Conservation (phyloP, 768 basidiomycete species). For the Lyophyllum decastes region DNA sequence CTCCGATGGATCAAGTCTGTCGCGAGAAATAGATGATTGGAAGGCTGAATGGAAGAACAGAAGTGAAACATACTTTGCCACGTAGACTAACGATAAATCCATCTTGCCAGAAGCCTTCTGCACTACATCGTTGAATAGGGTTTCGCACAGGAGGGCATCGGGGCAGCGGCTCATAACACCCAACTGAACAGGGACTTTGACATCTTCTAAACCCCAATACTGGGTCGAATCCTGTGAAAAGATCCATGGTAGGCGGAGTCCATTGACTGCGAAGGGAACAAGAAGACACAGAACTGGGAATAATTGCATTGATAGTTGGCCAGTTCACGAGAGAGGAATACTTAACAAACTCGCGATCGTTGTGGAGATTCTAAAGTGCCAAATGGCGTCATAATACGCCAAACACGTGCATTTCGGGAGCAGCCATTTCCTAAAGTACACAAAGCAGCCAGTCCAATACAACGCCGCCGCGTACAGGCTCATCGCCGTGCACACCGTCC, state of each 20-base stretch:
- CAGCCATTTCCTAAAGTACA: neutral
- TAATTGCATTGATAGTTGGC: constrained; percentile 11
- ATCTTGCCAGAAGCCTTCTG: constrained; percentile 63
- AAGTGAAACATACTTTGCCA: constrained; percentile 61
- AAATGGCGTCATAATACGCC: constrained; percentile 17
- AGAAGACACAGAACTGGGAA: constrained; percentile 4
- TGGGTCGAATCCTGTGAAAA: constrained; percentile 5
- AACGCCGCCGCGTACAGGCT: too few species aligned
- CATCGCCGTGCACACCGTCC: neutral
- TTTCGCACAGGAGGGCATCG: constrained; percentile 82
- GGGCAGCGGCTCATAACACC: constrained; percentile 67
- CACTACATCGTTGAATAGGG: constrained; percentile 72
- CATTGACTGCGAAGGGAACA: neutral
- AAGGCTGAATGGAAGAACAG: too few species aligned
- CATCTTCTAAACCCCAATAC: constrained; percentile 16
- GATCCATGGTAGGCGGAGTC: constrained; percentile 7
- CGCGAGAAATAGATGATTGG: neutral
- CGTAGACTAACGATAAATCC: constrained; percentile 68
- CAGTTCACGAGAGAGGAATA: neutral
- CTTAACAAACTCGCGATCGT: neutral
- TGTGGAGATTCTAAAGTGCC: neutral
- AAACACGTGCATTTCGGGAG: neutral
- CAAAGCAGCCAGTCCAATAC: neutral
- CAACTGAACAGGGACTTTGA: constrained; percentile 49
- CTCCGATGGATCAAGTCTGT: constrained; percentile 64